Conservation (phyloP, 1,284 basidiomycete genomes). For the Mycena sp. region DNA sequence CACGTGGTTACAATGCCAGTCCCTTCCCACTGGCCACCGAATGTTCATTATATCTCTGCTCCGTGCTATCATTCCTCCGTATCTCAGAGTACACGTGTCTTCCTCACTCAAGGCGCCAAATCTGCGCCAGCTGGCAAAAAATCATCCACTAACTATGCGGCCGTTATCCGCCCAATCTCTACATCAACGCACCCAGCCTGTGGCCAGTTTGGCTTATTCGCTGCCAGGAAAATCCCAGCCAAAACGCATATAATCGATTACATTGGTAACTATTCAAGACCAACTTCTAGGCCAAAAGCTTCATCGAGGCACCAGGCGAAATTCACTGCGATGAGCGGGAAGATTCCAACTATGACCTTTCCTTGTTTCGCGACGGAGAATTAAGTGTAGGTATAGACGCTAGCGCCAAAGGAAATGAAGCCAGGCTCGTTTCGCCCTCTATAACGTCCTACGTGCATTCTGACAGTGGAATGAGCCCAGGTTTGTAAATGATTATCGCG, state of each 20-base stretch:
- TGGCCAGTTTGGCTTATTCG: slow-evolving; percentile 88
- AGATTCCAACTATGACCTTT: slow-evolving; percentile 88
- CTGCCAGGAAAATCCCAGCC: slow-evolving; percentile 68
- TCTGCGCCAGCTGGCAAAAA: background rate
- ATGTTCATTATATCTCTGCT: slow-evolving; percentile 54
- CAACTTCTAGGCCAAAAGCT: too few species aligned
- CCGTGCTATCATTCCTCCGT: slow-evolving; percentile 66
- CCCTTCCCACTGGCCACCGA: slow-evolving; percentile 62
- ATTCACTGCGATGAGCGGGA: slow-evolving; percentile 81
- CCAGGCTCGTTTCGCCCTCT: slow-evolving; percentile 11
- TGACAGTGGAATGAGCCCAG: too few species aligned
- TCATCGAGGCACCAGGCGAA: slow-evolving; percentile 55
- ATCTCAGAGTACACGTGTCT: slow-evolving; percentile 44
- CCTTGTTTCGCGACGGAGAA: slow-evolving; percentile 69
- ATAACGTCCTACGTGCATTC: too few species aligned
- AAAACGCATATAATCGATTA: slow-evolving; percentile 83
- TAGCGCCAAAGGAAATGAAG: slow-evolving; percentile 79
- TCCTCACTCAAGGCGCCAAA: slow-evolving; percentile 36
- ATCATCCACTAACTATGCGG: slow-evolving; percentile 31
- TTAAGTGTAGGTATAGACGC: slow-evolving; percentile 80
- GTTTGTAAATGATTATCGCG: slow-evolving; percentile 91
- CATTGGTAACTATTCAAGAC: slow-evolving; percentile 55
- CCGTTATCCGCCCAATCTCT: slow-evolving; percentile 57
- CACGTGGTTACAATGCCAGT: background rate
- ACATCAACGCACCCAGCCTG: slow-evolving; percentile 73